Conservation (phyloP, 306 rosid species). For the Cicer judaicum region DNA sequence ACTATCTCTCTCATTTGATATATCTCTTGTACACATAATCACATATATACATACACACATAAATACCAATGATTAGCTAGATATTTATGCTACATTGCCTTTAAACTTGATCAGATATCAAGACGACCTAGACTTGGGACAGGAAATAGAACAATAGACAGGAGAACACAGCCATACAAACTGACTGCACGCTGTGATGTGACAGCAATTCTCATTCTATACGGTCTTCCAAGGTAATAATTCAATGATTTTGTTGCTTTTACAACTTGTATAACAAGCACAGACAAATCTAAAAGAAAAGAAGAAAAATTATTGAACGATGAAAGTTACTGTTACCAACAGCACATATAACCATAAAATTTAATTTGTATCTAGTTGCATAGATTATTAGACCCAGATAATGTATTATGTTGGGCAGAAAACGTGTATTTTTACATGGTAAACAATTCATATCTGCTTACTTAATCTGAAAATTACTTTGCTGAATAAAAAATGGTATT, state of each 20-base stretch:
- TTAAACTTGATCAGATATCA: slow-evolving; percentile 47
- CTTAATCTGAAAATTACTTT: slow-evolving; percentile 15
- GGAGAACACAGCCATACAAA: slow-evolving; percentile 64
- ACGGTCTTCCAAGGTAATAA: slow-evolving; percentile 95
- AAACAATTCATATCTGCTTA: slow-evolving; percentile 2
- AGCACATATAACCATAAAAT: not conserved
- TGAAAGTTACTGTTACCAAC: slow-evolving; percentile 9
- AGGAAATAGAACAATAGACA: slow-evolving; percentile 51
- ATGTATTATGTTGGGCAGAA: not conserved
- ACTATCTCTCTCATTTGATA: not conserved
- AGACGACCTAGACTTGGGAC: slow-evolving; percentile 56
- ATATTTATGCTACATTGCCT: slow-evolving; percentile 56
- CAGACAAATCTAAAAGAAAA: slow-evolving; percentile 4
- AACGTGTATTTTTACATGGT: slow-evolving; percentile 17
- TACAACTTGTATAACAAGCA: slow-evolving; percentile 22
- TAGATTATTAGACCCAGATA: not conserved
- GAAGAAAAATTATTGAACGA: not conserved
- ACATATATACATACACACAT: not conserved
- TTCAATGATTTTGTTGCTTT: slow-evolving; percentile 36
- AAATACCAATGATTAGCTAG: slow-evolving; percentile 25
- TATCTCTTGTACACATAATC: not conserved
- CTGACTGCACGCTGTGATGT: slow-evolving; percentile 85
- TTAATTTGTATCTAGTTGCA: slow-evolving; percentile 16
- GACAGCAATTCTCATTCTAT: slow-evolving; percentile 90
- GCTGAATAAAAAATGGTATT: not conserved